These are phyloP conservation scores for Ampelocalamus luodianensis DNA, from an alignment of 176 grass and related monocot species.

Conservation along the genomic window DNA sequence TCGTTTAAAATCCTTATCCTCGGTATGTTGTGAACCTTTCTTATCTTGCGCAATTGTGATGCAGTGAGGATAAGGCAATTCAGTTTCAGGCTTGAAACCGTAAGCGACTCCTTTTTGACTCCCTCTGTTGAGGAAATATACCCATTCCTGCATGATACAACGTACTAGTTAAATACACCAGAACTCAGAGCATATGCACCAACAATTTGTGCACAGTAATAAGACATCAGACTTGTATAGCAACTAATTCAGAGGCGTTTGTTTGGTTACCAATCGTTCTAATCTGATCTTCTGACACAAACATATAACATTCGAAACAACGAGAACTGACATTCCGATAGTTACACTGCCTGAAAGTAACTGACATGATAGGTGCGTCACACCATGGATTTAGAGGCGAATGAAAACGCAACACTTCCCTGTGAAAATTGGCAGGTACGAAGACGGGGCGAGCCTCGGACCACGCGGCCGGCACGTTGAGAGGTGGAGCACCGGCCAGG, in stretches of 20 bases:
- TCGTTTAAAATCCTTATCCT: no score
- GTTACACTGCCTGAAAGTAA: neutral
- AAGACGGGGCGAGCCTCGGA: conserved; percentile 55
- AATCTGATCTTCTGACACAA: neutral
- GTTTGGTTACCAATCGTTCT: neutral
- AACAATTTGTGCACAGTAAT: neutral
- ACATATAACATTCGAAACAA: neutral
- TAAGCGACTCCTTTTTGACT: conserved; percentile 53
- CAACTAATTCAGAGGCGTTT: neutral
- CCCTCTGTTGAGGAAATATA: conserved; percentile 69
- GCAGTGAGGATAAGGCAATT: conserved; percentile 44
- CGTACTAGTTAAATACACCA: neutral
- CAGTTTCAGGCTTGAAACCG: conserved; percentile 40
- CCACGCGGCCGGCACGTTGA: conserved; percentile 57
- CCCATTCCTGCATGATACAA: conserved; percentile 60
- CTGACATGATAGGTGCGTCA: neutral
- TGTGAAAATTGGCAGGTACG: conserved; percentile 55
- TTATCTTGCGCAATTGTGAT: conserved; percentile 64
- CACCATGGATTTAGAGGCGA: neutral
- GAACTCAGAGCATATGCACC: neutral
- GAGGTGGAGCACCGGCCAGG: conserved; percentile 42
- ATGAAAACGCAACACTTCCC: conserved; percentile 23
- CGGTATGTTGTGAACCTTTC: neutral
- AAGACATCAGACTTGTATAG: neutral
- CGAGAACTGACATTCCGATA: neutral